phyloP scores from a whole-genome alignment of 306 rosid species.

The Medicago ruthenica region DNA sequence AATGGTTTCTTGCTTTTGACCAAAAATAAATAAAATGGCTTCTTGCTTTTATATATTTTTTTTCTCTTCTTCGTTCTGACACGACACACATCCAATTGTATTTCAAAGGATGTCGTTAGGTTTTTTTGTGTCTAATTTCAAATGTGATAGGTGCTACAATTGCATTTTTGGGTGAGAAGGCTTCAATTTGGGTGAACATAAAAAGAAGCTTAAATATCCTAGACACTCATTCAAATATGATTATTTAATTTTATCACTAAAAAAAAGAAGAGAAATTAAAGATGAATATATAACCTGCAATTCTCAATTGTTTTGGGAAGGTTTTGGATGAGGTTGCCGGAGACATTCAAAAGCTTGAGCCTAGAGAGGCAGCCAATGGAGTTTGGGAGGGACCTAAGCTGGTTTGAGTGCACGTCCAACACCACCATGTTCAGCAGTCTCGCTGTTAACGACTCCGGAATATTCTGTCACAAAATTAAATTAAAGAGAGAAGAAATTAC shows the following conservation, averaged over 20 bases:
- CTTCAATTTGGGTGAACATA: too few species aligned
- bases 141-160: too few species aligned
- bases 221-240: not conserved
- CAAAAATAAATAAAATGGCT: too few species aligned
- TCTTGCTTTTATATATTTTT: too few species aligned
- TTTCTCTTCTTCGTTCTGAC: too few species aligned
- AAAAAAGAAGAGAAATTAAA: not conserved
- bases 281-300: conserved; percentile 70
- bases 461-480: conserved; percentile 50
- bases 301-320: conserved; percentile 82
- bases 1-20: too few species aligned
- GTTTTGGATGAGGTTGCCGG: conserved; percentile 70
- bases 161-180: too few species aligned
- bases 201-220: too few species aligned
- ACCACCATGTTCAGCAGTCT: conserved; percentile 70
- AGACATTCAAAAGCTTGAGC: conserved; percentile 77
- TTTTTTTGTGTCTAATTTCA: too few species aligned
- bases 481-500: too few species aligned
- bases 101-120: too few species aligned
- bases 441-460: conserved; percentile 85
- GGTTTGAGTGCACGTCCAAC: conserved; percentile 88
- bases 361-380: conserved; percentile 89
- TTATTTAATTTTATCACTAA: not conserved
- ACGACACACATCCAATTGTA: too few species aligned
- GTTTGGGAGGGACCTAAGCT: conserved; percentile 77